These are phyloP conservation scores for Poronia punctata DNA, from an alignment of 495 filamentous ascomycete genomes.

Conservation along the genomic window DNA sequence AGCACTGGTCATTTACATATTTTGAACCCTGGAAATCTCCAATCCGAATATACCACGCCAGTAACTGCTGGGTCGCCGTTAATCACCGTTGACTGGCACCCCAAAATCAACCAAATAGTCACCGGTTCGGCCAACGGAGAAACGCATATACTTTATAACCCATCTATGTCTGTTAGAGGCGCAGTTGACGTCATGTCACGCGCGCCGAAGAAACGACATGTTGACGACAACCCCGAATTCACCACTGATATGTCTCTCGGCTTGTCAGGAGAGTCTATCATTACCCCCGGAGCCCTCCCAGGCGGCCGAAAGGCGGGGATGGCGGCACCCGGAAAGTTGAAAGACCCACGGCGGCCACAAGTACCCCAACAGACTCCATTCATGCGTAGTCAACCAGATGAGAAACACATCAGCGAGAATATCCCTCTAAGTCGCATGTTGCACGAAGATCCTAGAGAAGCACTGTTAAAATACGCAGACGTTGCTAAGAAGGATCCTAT, in stretches of 20 bases:
- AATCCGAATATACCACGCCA: constrained; percentile 73
- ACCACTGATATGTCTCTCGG: constrained; percentile 75
- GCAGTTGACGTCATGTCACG: constrained; percentile 87
- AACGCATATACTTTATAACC: constrained; percentile 86
- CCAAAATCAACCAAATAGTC: constrained; percentile 91
- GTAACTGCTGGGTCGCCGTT: constrained; percentile 77
- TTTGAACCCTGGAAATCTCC: constrained; percentile 83
- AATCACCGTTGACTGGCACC: constrained; percentile 83
- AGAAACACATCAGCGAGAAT: constrained; percentile 76
- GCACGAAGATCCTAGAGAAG: constrained; percentile 93
- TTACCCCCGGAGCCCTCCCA: constrained; percentile 54
- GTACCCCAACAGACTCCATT: constrained; percentile 83
- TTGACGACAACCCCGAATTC: constrained; percentile 82
- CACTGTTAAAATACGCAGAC: constrained; percentile 89
- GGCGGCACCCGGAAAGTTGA: constrained; percentile 70
- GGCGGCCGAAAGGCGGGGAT: constrained; percentile 47
- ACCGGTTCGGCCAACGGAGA: constrained; percentile 87
- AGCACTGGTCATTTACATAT: constrained; percentile 83
- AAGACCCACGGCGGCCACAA: constrained; percentile 75
- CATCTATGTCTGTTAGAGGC: constrained; percentile 68
- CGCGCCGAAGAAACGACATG: constrained; percentile 86
- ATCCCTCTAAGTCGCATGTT: constrained; percentile 91
- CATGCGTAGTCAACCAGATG: constrained; percentile 83
- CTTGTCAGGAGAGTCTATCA: constrained; percentile 74
- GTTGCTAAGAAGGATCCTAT: constrained; percentile 88